These are phyloP conservation scores for Penicillium sp. DNA, from an alignment of 2,329 filamentous ascomycete genomes.

Conservation along the genomic window DNA sequence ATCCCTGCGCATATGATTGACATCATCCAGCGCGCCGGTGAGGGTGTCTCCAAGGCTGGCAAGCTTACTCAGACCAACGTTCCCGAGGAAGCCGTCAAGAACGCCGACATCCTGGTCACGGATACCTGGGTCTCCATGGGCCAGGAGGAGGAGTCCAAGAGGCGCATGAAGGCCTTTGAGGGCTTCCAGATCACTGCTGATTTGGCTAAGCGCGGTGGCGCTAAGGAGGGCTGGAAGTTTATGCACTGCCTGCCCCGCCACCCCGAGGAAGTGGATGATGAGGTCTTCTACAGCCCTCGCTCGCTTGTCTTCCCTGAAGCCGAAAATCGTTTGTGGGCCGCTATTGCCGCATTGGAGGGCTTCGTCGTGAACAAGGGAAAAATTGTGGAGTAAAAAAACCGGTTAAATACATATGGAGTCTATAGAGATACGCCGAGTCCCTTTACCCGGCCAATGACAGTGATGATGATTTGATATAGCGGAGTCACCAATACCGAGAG, in stretches of 20 bases:
- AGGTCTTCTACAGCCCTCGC: constrained; percentile 84
- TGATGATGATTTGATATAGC: constrained; percentile 12
- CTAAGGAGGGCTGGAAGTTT: constrained; percentile 89
- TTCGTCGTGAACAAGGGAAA: constrained; percentile 95
- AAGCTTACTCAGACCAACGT: constrained; percentile 71
- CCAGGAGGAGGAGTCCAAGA: constrained; percentile 79
- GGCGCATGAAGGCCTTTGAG: constrained; percentile 74
- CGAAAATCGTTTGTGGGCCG: constrained; percentile 91
- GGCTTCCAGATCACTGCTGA: constrained; percentile 91
- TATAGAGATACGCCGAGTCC: not conserved
- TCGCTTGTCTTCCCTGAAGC: constrained; percentile 92
- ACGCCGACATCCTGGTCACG: constrained; percentile 86
- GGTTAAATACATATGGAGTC: not conserved
- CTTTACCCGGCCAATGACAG: constrained; percentile 9
- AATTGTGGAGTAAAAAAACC: constrained; percentile 46
- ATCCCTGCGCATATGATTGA: constrained; percentile 73
- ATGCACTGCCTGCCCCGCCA: constrained; percentile 98
- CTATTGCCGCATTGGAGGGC: constrained; percentile 77
- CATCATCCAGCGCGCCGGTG: constrained; percentile 64
- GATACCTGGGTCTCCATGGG: constrained; percentile 99
- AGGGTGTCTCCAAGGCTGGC: constrained; percentile 58
- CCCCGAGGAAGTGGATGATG: constrained; percentile 86
- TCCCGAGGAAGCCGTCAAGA: constrained; percentile 80
- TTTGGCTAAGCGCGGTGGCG: constrained; percentile 77
- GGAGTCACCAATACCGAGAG: not conserved